A percentile compares a stretch with the other conserved stretches of the same genome.
Conservation (phyloP, 1,284 basidiomycete genomes). For the Rhodotorula glutinis region DNA sequence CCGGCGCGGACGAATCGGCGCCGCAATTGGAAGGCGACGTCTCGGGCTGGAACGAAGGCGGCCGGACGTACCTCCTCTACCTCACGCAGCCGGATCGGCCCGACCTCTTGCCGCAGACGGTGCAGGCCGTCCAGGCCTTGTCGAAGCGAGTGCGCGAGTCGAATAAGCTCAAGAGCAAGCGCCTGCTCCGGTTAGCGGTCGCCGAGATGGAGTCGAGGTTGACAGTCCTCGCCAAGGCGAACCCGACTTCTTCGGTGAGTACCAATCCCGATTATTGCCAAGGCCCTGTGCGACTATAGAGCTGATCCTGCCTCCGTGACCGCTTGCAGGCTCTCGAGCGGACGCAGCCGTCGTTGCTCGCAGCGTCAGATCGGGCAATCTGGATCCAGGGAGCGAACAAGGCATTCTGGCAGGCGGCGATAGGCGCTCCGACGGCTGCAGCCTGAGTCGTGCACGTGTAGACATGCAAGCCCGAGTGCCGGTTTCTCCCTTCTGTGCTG, state of each 20-base stretch:
- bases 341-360: slow-evolving; percentile 26
- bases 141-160: background rate
- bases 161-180: background rate
- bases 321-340: slow-evolving; percentile 19
- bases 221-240: slow-evolving; percentile 20
- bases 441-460: no score
- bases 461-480: no score
- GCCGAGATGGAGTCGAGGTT: slow-evolving; percentile 32
- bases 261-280: no score
- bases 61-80: slow-evolving; percentile 35
- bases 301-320: no score
- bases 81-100: slow-evolving; percentile 2
- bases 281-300: no score
- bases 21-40: slow-evolving; percentile 34
- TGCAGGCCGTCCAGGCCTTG: slow-evolving; percentile 6
- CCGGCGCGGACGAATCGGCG: slow-evolving; percentile 39
- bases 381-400: slow-evolving; percentile 35
- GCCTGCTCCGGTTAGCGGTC: slow-evolving; percentile 19
- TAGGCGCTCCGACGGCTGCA: background rate
- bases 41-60: slow-evolving; percentile 45
- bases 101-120: background rate
- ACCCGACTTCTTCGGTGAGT: background rate
- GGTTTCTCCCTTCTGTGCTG: no score
- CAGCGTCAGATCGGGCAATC: slow-evolving; percentile 28
- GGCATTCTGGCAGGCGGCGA: slow-evolving; percentile 13